These are phyloP conservation scores for Chrysoporthe deuterocubensis DNA, from an alignment of 2,329 filamentous ascomycete species.

Conservation along the genomic window DNA sequence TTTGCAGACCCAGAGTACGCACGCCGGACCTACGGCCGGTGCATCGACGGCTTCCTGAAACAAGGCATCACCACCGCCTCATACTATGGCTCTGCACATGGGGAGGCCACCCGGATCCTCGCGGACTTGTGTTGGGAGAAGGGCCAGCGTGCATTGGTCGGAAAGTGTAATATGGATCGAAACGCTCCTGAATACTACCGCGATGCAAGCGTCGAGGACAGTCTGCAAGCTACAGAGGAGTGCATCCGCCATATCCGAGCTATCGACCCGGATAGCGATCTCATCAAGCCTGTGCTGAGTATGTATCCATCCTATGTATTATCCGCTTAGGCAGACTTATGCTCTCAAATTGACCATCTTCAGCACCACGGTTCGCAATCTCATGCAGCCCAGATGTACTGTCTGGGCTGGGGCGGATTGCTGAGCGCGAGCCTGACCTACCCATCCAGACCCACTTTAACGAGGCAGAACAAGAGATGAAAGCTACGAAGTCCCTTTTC, in stretches of 20 bases:
- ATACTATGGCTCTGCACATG: slow-evolving; percentile 63
- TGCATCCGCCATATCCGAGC: slow-evolving; percentile 52
- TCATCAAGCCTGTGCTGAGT: slow-evolving; percentile 56
- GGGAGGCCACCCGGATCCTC: slow-evolving; percentile 59
- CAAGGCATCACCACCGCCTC: slow-evolving; percentile 67
- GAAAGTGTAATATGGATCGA: slow-evolving; percentile 67
- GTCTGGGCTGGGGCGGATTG: slow-evolving; percentile 58
- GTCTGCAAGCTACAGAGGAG: slow-evolving; percentile 52
- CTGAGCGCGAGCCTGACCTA: slow-evolving; percentile 50
- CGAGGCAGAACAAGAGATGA: slow-evolving; percentile 64
- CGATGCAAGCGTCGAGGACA: slow-evolving; percentile 51
- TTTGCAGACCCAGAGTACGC: slow-evolving; percentile 61
- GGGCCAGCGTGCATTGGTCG: slow-evolving; percentile 63
- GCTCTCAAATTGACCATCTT: too few species aligned
- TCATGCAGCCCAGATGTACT: slow-evolving; percentile 61
- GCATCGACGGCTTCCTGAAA: slow-evolving; percentile 61
- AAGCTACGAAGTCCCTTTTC: slow-evolving; percentile 58
- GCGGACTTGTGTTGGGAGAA: slow-evolving; percentile 56
- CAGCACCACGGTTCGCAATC: slow-evolving; percentile 62
- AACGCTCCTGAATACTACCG: slow-evolving; percentile 58
- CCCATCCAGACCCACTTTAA: slow-evolving; percentile 71
- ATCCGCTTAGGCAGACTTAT: too few species aligned
- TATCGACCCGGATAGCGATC: slow-evolving; percentile 47
- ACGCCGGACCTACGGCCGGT: slow-evolving; percentile 51
- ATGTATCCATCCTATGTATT: too few species aligned